Conservation (phyloP, 2,329 filamentous ascomycete genomes). For the Diaporthe velutina region DNA sequence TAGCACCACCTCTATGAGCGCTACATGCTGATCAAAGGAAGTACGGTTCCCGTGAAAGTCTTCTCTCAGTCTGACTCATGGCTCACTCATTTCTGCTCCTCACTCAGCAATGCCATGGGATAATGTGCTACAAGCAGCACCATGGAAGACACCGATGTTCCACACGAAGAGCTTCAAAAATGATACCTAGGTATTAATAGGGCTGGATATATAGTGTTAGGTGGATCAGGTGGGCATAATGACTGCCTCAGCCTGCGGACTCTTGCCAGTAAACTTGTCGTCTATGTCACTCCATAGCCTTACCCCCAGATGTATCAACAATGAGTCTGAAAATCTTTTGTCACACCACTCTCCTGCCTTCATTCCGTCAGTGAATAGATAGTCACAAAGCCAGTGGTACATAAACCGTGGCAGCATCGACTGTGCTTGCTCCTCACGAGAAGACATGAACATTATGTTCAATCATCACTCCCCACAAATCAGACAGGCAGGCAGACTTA, state of each 20-base stretch:
- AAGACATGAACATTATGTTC: neutral
- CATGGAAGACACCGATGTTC: neutral
- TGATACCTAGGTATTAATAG: too few species aligned
- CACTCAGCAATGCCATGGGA: neutral
- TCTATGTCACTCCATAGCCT: neutral
- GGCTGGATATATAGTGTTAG: neutral
- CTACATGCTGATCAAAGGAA: neutral
- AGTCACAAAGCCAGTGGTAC: neutral
- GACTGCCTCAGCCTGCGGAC: neutral
- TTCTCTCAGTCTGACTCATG: neutral
- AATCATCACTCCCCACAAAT: neutral
- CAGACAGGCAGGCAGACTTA: too few species aligned
- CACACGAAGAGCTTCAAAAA: neutral
- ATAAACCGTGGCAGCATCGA: neutral
- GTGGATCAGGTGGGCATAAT: neutral
- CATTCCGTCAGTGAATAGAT: neutral
- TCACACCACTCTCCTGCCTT: neutral
- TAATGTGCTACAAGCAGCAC: neutral
- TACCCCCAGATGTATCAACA: neutral
- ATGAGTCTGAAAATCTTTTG: neutral
- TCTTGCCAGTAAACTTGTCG: neutral
- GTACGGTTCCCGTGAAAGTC: too few species aligned
- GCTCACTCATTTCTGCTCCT: neutral
- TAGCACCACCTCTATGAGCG: too few species aligned
- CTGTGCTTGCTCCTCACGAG: neutral